A percentile compares a stretch with the other conserved stretches of the same genome.
Conservation (phyloP, 2,329 filamentous ascomycete species). For the Cladosporium sp. region DNA sequence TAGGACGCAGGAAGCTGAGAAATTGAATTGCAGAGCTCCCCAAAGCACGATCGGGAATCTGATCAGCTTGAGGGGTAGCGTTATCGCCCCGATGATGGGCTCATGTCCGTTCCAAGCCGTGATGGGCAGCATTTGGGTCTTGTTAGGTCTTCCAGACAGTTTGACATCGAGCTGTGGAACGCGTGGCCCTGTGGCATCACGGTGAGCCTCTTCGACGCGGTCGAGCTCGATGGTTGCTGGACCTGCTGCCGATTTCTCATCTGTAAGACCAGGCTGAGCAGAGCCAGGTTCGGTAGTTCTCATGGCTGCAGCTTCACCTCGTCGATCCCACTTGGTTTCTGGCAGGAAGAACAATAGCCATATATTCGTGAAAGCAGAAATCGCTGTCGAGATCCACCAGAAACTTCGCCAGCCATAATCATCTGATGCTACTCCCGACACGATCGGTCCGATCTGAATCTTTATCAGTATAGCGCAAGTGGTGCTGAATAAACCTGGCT, state of each 20-base stretch:
- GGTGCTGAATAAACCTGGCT: background rate
- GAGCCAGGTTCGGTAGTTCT: too few relatives aligned
- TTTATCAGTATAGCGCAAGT: background rate
- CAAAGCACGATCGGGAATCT: background rate
- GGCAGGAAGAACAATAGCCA: background rate
- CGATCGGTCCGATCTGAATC: background rate
- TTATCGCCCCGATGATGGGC: background rate
- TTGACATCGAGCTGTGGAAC: background rate
- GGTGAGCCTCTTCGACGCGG: too few relatives aligned
- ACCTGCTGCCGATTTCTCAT: too few relatives aligned
- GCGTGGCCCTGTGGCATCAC: too few relatives aligned
- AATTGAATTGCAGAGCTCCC: background rate
- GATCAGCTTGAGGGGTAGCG: background rate
- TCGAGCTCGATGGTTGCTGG: too few relatives aligned
- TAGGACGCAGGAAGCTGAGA: background rate
- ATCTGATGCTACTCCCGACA: background rate
- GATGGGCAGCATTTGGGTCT: background rate
- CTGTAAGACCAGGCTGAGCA: too few relatives aligned
- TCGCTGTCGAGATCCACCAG: background rate
- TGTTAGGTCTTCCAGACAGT: background rate
- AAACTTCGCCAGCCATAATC: background rate
- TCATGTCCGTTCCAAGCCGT: background rate
- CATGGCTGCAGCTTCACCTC: background rate
- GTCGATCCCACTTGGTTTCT: background rate
- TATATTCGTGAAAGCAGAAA: background rate